Conservation (phyloP, 345 rosid species). For the Murraya koenigii region DNA sequence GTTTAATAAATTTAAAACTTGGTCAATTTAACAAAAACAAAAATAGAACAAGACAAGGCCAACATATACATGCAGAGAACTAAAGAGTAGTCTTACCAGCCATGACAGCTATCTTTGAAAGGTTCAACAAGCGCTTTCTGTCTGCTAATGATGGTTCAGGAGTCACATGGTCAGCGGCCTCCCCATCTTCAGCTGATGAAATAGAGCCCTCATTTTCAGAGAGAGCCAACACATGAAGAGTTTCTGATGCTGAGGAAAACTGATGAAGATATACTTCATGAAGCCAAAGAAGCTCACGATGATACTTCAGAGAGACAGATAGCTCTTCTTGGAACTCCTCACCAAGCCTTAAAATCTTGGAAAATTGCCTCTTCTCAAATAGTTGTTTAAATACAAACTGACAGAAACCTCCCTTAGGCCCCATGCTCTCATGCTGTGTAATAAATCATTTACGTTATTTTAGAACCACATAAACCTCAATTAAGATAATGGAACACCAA, state of each 20-base stretch:
- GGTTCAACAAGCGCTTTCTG: constrained; percentile 75
- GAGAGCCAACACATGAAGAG: constrained; percentile 76
- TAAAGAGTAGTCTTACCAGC: constrained; percentile 49
- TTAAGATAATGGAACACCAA: not conserved
- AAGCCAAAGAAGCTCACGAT: constrained; percentile 71
- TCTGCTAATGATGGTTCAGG: constrained; percentile 50
- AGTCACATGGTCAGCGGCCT: constrained; percentile 24
- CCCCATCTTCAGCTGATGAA: constrained; percentile 44
- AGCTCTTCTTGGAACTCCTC: constrained; percentile 91
- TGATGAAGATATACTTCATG: constrained; percentile 86
- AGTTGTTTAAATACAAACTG: constrained; percentile 83
- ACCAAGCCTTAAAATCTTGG: constrained; percentile 87
- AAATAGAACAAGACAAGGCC: not conserved
- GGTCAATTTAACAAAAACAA: not conserved
- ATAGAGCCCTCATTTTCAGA: constrained; percentile 51
- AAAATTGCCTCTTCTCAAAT: constrained; percentile 56
- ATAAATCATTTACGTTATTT: constrained; percentile 6
- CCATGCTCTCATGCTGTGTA: constrained; percentile 81
- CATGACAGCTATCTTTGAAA: constrained; percentile 78
- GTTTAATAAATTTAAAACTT: not conserved
- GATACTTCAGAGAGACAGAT: constrained; percentile 63
- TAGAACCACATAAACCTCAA: constrained; percentile 15
- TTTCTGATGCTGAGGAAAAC: constrained; percentile 82
- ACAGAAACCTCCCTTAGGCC: constrained; percentile 91
- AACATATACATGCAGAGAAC: not conserved